Conservation (phyloP, 345 rosid species). For the Moricandia moricandioides region DNA sequence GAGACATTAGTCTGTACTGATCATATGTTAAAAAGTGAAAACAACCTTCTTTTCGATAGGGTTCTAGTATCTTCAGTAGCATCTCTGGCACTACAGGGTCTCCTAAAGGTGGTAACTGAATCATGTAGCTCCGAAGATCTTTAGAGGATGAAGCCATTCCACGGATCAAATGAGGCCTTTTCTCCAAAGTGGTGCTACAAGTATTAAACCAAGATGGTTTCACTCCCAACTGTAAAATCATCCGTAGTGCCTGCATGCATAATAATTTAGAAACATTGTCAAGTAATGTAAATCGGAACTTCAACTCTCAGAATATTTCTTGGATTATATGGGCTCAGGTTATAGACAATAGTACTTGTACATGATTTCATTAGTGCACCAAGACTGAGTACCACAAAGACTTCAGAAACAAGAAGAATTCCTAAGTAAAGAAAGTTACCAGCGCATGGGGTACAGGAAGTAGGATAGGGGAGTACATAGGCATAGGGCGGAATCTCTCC, state of each 20-base stretch:
- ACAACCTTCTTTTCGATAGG: slow-evolving; percentile 79
- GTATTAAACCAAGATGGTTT: slow-evolving; percentile 96
- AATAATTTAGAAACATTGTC: slow-evolving; percentile 21
- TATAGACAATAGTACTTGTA: slow-evolving; percentile 11
- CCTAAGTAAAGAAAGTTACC: slow-evolving; percentile 45
- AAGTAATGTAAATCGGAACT: slow-evolving; percentile 11
- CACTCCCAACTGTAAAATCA: slow-evolving; percentile 96
- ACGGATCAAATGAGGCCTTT: slow-evolving; percentile 74
- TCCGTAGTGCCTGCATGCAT: slow-evolving; percentile 71
- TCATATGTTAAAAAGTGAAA: slow-evolving; percentile 16
- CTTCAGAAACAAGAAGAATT: slow-evolving; percentile 10
- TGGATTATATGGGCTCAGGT: background rate
- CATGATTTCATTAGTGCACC: slow-evolving; percentile 2
- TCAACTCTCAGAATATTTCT: slow-evolving; percentile 3
- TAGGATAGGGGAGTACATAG: slow-evolving; percentile 77
- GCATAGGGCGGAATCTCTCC: slow-evolving; percentile 96
- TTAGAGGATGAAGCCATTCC: slow-evolving; percentile 62
- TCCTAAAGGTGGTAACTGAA: slow-evolving; percentile 72
- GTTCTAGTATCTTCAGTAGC: slow-evolving; percentile 94
- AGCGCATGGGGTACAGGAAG: slow-evolving; percentile 91
- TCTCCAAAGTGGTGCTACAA: slow-evolving; percentile 59
- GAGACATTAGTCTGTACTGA: slow-evolving; percentile 2
- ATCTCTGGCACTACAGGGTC: slow-evolving; percentile 95
- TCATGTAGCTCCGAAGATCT: slow-evolving; percentile 88
- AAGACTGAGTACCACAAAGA: slow-evolving; percentile 8